Base-by-base conservation (phyloP, 2,329 filamentous ascomycete species). In the Daldinia sp. region DNA sequence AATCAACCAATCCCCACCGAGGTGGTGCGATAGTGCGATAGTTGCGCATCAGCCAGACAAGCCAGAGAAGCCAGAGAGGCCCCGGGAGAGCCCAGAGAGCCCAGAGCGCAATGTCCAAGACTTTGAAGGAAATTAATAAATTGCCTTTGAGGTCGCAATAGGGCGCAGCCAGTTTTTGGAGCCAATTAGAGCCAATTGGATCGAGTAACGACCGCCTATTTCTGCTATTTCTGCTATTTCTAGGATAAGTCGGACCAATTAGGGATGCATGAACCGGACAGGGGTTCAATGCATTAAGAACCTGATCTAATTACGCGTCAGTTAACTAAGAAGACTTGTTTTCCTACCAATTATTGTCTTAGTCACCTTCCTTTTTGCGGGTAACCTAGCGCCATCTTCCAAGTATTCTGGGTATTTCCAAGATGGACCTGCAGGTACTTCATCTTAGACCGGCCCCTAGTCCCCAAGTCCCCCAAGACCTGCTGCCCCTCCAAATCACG, bases 281-380 rank as follows among this genome's bases (percentile, higher is more conserved):
- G 57, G 68, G 68, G 56, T 63, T 57, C 33, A 33, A 60, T 35
- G 66, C 68, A 71, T 60, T 28, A 64, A 66, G 53, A 63, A 63
- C 58, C 37, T 67, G 65, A 69, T 67, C 64, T 69, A 65, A 64
- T 67, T 70, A 67, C 67, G 67, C 69, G 64, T 67, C 60, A 58
- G 51, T 48, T 70, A 70, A 64, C 59, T 56, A 28, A 33, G 39
- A 63, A 55, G 63, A 71, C 69, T 54, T 71, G 58, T 59, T 62
- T 46, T 63, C 46, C 35, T 62, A 41, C 46, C 46, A 51, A 51
- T 51, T 46, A 33, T 12, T 58, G 20, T 12, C 2, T 4, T 54
- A 35, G 64, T 59, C 64, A 72, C 69, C 41, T 70, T 54, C 48
- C 35, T 12, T 42, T 61, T 68, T 63, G 67, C 64, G 51, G 65